phyloP scores from a whole-genome alignment of 1,284 basidiomycete species.

The Gymnopus androsaceus region DNA sequence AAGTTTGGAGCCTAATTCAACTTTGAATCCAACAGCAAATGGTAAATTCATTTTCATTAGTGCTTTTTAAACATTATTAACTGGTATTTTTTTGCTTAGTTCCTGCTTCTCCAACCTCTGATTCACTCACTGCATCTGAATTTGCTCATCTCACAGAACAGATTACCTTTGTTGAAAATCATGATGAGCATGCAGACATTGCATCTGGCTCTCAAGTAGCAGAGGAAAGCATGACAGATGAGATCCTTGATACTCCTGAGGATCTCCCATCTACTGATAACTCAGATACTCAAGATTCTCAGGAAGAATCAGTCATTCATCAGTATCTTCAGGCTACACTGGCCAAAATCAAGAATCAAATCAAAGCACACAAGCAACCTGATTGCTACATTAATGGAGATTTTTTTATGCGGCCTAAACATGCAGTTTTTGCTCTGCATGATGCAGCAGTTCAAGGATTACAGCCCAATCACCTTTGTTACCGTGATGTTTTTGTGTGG shows the following conservation, averaged over 20 bases:
- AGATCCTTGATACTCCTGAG: not conserved
- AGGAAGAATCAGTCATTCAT: not conserved
- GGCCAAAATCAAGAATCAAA: slow-evolving; percentile 1
- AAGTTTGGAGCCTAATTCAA: no score
- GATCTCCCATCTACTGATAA: not conserved
- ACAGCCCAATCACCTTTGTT: slow-evolving; percentile 10
- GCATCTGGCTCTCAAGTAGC: not conserved
- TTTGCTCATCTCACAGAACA: not conserved
- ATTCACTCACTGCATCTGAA: no score
- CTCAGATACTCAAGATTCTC: not conserved
- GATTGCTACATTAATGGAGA: slow-evolving; percentile 9
- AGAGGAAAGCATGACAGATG: slow-evolving; percentile 10
- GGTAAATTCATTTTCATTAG: no score
- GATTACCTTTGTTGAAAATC: not conserved
- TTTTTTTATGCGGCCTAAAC: slow-evolving; percentile 6
- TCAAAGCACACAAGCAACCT: slow-evolving; percentile 2
- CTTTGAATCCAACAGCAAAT: no score
- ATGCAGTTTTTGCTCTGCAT: slow-evolving; percentile 14
- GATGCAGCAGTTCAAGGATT: not conserved
- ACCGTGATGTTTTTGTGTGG: slow-evolving; percentile 18
- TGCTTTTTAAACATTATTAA: no score
- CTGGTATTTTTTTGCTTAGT: no score
- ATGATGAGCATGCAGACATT: slow-evolving; percentile 18
- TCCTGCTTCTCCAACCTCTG: no score
- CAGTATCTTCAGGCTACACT: slow-evolving; percentile 3